Base-by-base conservation (phyloP, 345 rosid species). In the Lumnitzera racemosa region DNA sequence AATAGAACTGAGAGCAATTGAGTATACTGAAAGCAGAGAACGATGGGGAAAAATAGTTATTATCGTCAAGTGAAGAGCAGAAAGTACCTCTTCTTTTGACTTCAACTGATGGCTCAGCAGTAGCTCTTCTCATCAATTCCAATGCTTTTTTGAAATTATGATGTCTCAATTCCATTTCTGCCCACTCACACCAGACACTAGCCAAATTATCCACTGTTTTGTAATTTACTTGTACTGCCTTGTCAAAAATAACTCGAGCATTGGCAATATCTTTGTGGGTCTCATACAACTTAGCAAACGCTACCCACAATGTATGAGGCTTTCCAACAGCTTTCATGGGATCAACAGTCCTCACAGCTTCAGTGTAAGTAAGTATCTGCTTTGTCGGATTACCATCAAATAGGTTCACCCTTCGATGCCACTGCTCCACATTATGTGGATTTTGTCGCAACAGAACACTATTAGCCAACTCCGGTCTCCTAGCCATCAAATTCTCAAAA, bases 371-470 rank as follows among this genome's bases (percentile, higher is more conserved):
- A 27, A 27, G 31, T 27, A 27, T 27, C 31, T 27, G 99, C 74
- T 78, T 90, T 2, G 85, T 81, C 49, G 99, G 95, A 53, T 88
- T 81, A 55, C 90, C 96, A 64, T 86, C 96, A 68, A 94, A 94
- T 47, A 94, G 76, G 81, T 83, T 90, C 41, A 90, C 96, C 68
- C 99, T 83, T 24, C 97, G 78, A 65, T 90, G 97, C 96, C 99
- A 94, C 47, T 94, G 99, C 59, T 94, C 99, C 67, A 94, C 96
- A 64, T 94, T 90, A 78, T 94, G 99, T 4, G 99, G 99, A 77
- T 94, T 94, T 65, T 90, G 97, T 59, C 97, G 80, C 57, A 94
- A 67, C 62, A 94, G 95, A 16, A 94, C 97, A 64, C 97, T 88
- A 59, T 90, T 94, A 13, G 99, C 96, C 59, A 94, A 62, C 67